Evolutionary conservation across 2,329 filamentous ascomycete genomes (phyloP).

Genomic region (Aureobasidium zeae): DNA sequence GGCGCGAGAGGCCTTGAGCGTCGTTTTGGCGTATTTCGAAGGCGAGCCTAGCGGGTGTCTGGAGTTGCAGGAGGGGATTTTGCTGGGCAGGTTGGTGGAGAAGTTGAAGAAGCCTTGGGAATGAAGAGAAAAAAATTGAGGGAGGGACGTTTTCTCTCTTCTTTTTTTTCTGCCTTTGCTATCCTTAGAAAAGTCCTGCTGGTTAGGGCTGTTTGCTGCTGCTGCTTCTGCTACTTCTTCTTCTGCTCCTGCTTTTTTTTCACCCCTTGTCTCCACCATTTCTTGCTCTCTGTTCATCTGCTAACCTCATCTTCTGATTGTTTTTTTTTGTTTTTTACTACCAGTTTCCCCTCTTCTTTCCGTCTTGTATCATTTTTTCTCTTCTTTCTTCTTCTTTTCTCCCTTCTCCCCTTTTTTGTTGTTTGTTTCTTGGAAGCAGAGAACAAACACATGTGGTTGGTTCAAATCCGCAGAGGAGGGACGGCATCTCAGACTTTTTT

Average conservation of each 20-base stretch:
- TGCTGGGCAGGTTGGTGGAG: conserved; percentile 73
- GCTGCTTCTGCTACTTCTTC: not conserved
- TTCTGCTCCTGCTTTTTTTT: not conserved
- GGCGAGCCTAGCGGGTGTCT: conserved; percentile 59
- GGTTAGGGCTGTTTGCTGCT: not conserved
- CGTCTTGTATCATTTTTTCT: too few species aligned
- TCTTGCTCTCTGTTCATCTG: not conserved
- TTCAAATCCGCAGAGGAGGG: too few species aligned
- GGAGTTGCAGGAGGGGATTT: conserved; percentile 67
- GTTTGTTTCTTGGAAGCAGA: too few species aligned
- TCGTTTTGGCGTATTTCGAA: conserved; percentile 73
- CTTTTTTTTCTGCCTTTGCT: not conserved
- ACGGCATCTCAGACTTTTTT: too few species aligned
- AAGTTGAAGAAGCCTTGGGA: too few species aligned
- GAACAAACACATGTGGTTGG: too few species aligned
- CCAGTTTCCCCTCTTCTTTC: not conserved
- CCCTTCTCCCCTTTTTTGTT: not conserved
- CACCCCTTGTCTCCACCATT: not conserved
- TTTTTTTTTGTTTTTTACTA: not conserved
- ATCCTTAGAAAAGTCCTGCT: not conserved
- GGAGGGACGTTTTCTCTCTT: not conserved
- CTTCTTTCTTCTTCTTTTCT: too few species aligned
- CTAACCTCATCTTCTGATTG: not conserved
- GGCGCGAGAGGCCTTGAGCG: conserved; percentile 69
- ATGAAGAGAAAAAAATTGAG: too few species aligned